Evolutionary conservation across 2,329 filamentous ascomycete genomes (phyloP).

Genomic region (Cladosporium sphaerospermum): DNA sequence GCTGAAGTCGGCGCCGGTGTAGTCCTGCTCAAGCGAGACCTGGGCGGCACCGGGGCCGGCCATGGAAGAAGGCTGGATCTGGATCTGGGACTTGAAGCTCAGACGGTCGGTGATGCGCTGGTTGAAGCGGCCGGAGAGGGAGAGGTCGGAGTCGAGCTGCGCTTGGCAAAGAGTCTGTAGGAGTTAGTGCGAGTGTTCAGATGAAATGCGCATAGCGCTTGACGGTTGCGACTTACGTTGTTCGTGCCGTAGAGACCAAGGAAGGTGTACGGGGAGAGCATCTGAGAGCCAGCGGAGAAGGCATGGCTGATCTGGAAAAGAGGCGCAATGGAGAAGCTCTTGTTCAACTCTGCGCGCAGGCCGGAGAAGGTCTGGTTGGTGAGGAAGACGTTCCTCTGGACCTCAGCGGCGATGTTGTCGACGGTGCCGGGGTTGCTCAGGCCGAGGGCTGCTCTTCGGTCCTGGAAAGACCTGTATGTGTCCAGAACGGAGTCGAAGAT

Average conservation of each 20-base stretch:
- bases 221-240: conserved; percentile 55
- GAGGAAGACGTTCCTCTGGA: conserved; percentile 91
- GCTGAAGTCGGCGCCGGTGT: conserved; percentile 86
- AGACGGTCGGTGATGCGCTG: conserved; percentile 77
- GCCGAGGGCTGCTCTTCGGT: conserved; percentile 80
- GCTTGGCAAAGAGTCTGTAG: conserved; percentile 89
- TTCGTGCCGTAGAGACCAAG: conserved; percentile 88
- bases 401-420: conserved; percentile 83
- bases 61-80: conserved; percentile 59
- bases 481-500: conserved; percentile 42
- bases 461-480: conserved; percentile 73
- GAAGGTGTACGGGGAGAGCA: conserved; percentile 90
- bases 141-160: conserved; percentile 87
- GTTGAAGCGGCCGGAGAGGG: conserved; percentile 84
- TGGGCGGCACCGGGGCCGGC: conserved; percentile 69
- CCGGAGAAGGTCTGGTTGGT: conserved; percentile 97
- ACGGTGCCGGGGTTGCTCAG: conserved; percentile 88
- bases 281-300: conserved; percentile 85
- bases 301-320: conserved; percentile 97
- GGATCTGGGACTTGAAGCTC: conserved; percentile 80
- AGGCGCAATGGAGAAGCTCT: conserved; percentile 87
- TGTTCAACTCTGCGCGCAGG: conserved; percentile 91
- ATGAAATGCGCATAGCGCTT: conserved; percentile 1
- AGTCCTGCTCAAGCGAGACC: conserved; percentile 92
- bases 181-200: conserved; percentile 13